Conservation (phyloP, 768 basidiomycete species). For the Tylopilus sp. region DNA sequence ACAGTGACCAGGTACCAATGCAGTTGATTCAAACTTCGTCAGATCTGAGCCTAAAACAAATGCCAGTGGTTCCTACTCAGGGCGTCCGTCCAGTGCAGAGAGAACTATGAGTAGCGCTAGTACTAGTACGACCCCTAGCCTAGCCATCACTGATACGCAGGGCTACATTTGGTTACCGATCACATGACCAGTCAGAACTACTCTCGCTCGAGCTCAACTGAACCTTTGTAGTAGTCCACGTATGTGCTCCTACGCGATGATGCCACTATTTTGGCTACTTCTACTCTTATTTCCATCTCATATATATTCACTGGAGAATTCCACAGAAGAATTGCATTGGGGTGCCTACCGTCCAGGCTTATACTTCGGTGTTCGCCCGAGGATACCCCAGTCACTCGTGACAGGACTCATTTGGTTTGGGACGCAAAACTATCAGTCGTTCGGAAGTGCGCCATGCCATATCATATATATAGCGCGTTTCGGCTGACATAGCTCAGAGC, state of each 20-base stretch:
- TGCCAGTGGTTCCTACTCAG: too few relatives aligned
- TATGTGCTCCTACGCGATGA: background rate
- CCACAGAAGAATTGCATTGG: constrained; percentile 49
- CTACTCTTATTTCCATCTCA: constrained; percentile 20
- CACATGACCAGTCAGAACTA: background rate
- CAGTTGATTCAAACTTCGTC: too few relatives aligned
- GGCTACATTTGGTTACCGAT: background rate
- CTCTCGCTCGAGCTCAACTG: background rate
- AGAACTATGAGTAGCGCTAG: too few relatives aligned
- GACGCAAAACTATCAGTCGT: constrained; percentile 76
- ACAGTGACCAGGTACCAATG: too few relatives aligned
- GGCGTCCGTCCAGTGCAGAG: too few relatives aligned
- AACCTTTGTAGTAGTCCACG: background rate
- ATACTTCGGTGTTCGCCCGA: constrained; percentile 91
- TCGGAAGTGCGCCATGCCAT: constrained; percentile 47
- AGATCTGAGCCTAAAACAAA: too few relatives aligned
- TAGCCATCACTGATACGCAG: too few relatives aligned
- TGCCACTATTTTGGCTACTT: constrained; percentile 28
- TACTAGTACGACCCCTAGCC: too few relatives aligned
- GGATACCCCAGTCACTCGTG: constrained; percentile 85
- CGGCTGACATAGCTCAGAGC: constrained; percentile 39
- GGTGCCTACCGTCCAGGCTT: constrained; percentile 87
- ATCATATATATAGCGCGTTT: background rate
- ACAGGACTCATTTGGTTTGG: constrained; percentile 95
- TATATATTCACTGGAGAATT: constrained; percentile 28